A percentile compares a stretch with the other conserved stretches of the same genome.
These are phyloP conservation scores for Blumeriella jaapii DNA, from an alignment of 2,329 filamentous ascomycete species.

Conservation along the genomic window DNA sequence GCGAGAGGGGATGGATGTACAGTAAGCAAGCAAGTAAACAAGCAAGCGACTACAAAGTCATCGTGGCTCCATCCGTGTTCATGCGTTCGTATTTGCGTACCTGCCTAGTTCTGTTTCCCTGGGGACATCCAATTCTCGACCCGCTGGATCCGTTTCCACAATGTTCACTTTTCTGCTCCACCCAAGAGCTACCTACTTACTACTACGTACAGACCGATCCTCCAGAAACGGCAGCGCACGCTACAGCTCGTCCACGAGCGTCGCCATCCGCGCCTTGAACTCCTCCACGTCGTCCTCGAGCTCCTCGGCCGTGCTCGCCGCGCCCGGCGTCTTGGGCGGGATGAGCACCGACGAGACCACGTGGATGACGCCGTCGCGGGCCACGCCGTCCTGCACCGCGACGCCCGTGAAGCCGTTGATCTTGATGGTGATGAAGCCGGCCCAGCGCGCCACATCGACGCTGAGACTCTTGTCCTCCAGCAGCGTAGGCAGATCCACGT, in stretches of 20 bases:
- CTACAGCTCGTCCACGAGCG: constrained; percentile 14
- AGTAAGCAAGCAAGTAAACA: too few species aligned
- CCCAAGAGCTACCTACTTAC: too few species aligned
- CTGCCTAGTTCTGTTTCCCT: too few species aligned
- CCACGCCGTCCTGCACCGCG: constrained; percentile 56
- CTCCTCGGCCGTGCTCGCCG: constrained; percentile 31
- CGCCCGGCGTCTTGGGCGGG: constrained; percentile 43
- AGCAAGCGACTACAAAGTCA: too few species aligned
- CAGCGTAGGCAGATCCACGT: constrained; percentile 62
- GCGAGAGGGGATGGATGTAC: too few species aligned
- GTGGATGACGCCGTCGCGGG: constrained; percentile 73
- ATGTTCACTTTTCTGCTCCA: too few species aligned
- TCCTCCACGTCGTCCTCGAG: constrained; percentile 48
- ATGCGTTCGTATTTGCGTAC: too few species aligned
- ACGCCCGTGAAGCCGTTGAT: constrained; percentile 65
- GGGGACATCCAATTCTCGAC: too few species aligned
- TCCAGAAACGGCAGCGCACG: too few species aligned
- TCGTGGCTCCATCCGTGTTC: too few species aligned
- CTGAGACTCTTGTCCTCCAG: constrained; percentile 53
- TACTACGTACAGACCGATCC: too few species aligned
- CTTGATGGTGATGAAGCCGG: constrained; percentile 58
- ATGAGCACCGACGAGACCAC: constrained; percentile 63
- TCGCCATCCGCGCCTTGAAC: constrained; percentile 34
- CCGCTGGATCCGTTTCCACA: too few species aligned
- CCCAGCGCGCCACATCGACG: constrained; percentile 59